Evolutionary conservation across 2,329 filamentous ascomycete species (phyloP), one percentile per base, ranked within the genome.

Genomic region (Thielaviopsis cerberus): DNA sequence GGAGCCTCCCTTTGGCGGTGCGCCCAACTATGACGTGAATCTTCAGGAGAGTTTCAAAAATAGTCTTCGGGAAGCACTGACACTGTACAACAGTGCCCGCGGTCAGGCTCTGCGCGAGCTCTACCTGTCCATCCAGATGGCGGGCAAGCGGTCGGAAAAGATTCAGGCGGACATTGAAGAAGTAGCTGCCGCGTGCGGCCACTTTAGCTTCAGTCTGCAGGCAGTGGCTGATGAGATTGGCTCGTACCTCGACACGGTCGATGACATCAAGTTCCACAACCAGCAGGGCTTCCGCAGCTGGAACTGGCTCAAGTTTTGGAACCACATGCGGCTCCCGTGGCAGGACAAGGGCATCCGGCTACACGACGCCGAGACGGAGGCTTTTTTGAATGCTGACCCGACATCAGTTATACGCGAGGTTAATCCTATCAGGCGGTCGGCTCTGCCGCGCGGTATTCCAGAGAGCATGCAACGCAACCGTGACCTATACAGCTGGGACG

Each of bases 161-260:
- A 78, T 91, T 8, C 85, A 94, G 66, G 92, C 91, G 1, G 92
- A 97, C 68, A 89, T 95, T 59, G 92, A 98, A 68, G 92, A 98
- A 69, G 90, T 97, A 11, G 90, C 91, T 48, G 91, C 92, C n/a
- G 94, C 90, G 59, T 98, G 92, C 66, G 91, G 92, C 0, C 90
- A 97, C 69, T 98, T 97, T 67, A 91, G 87, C 66, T 96, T 92
- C 67, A 94, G 86, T 51, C 74, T 98, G 25, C 80, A 92, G 62
- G 86, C 92, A 63, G 91, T 97, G 66, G 90, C 88, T 0, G 87
- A 94, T 66, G 89, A 96, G 66, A 86, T 94, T 72, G 81, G 87
- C 63, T 79, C 79, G 13, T 92, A 94, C 64, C 70, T 98, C 51
- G 81, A 88, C 56, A 83, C 92, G 0, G 72, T 98, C 4, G 88